These are phyloP conservation scores for Mucor piriformis DNA, from an alignment of 371 early-diverging fungal genomes.

Conservation along the genomic window DNA sequence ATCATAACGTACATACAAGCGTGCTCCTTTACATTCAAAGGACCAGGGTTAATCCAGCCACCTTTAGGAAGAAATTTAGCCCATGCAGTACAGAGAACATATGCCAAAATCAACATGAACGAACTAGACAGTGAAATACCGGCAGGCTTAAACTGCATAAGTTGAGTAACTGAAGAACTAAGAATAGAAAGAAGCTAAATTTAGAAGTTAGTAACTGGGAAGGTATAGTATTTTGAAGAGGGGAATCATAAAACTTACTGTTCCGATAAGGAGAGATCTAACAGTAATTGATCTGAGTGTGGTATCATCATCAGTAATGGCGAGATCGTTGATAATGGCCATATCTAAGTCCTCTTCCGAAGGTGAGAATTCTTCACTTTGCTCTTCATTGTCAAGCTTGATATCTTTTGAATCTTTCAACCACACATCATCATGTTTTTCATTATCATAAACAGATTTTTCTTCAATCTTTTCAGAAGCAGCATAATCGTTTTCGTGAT, in stretches of 20 bases:
- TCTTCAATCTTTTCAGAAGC: too few species aligned
- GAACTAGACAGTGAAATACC: constrained; percentile 38
- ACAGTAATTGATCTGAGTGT: constrained; percentile 31
- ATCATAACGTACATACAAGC: constrained; percentile 45
- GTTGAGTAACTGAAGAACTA: constrained; percentile 43
- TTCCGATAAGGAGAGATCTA: constrained; percentile 33
- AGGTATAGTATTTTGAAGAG: too few species aligned
- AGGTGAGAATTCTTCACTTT: too few species aligned
- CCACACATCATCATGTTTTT: too few species aligned
- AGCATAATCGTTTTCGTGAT: too few species aligned
- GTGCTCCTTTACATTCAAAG: constrained; percentile 50
- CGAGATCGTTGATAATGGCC: constrained; percentile 38
- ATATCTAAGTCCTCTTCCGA: constrained; percentile 32
- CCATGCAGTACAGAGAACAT: constrained; percentile 41
- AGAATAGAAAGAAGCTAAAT: constrained; percentile 12
- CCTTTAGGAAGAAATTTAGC: constrained; percentile 29
- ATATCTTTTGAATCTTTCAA: too few species aligned
- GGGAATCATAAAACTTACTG: constrained; percentile 23
- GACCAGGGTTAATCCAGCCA: constrained; percentile 50
- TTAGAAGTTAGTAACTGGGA: too few species aligned
- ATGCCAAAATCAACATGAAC: constrained; percentile 49
- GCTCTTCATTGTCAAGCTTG: too few species aligned
- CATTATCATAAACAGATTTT: too few species aligned
- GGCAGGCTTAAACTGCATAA: constrained; percentile 50
- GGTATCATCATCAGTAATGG: constrained; percentile 37